A percentile compares a stretch with the other conserved stretches of the same genome.
These are phyloP conservation scores for Suillus hirtellus DNA, from an alignment of 768 basidiomycete species.

Conservation along the genomic window DNA sequence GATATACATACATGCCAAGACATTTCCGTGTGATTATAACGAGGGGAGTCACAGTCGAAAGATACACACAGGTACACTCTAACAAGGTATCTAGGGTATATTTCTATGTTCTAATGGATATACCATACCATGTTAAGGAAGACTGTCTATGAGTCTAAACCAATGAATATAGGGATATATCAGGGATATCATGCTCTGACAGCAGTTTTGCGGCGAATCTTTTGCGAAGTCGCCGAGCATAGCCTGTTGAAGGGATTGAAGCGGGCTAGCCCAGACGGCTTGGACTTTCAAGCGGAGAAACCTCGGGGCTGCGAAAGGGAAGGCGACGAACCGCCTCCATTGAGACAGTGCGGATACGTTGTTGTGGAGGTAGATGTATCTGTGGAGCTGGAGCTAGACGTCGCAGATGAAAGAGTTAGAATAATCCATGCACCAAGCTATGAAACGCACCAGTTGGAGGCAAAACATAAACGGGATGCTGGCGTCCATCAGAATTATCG, in stretches of 20 bases:
- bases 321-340: conserved; percentile 2
- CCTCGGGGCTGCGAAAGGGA: neutral
- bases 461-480: neutral
- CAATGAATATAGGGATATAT: neutral
- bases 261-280: conserved; percentile 9
- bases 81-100: neutral
- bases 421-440: neutral
- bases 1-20: conserved; percentile 3
- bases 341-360: neutral
- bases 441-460: neutral
- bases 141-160: neutral
- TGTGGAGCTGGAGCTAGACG: neutral
- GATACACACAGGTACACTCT: neutral
- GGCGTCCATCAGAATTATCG: neutral
- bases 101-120: neutral
- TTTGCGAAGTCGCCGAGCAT: neutral
- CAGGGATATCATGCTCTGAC: conserved; percentile 13
- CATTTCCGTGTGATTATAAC: conserved; percentile 11
- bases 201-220: conserved; percentile 12
- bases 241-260: conserved; percentile 18
- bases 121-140: neutral
- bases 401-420: neutral
- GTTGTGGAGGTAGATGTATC: neutral
- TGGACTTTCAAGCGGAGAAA: conserved; percentile 1
- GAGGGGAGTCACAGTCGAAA: neutral